phyloP scores from a whole-genome alignment of 495 filamentous ascomycete genomes.

The Aspergillus homomorphus region DNA sequence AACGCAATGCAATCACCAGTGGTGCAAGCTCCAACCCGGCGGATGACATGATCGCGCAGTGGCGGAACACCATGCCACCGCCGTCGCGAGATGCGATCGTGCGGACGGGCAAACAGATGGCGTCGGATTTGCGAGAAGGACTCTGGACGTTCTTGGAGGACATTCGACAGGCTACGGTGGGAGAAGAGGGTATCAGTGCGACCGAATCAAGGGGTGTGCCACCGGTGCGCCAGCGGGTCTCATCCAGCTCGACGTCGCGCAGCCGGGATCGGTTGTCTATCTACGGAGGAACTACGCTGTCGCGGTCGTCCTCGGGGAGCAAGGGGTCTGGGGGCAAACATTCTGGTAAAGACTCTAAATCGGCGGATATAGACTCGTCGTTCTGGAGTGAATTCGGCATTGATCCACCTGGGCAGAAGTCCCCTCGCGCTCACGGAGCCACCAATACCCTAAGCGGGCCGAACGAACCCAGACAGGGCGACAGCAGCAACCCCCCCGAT shows the following conservation, averaged over 20 bases:
- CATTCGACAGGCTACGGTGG: conserved; percentile 88
- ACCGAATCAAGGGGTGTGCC: conserved; percentile 43
- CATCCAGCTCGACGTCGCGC: conserved; percentile 30
- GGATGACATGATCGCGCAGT: conserved; percentile 37
- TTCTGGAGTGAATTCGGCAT: conserved; percentile 56
- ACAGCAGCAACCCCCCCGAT: conserved; percentile 39
- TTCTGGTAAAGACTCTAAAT: conserved; percentile 49
- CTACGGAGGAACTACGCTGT: conserved; percentile 28
- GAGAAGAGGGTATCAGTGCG: conserved; percentile 77
- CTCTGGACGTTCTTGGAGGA: conserved; percentile 98
- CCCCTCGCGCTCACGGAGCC: conserved; percentile 33
- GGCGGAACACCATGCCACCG: conserved; percentile 43
- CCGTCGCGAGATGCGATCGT: conserved; percentile 55
- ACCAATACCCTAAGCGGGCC: conserved; percentile 32
- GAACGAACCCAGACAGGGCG: conserved; percentile 25
- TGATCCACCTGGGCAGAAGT: conserved; percentile 50
- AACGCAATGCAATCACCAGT: conserved; percentile 27
- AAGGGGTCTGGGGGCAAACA: conserved; percentile 32
- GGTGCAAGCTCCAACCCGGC: conserved; percentile 26
- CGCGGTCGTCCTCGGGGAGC: conserved; percentile 37
- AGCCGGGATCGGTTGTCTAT: conserved; percentile 41
- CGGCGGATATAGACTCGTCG: conserved; percentile 43
- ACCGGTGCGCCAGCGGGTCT: conserved; percentile 33
- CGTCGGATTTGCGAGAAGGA: conserved; percentile 82
- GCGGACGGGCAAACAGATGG: conserved; percentile 78